These are phyloP conservation scores for Hypoxylon sp. DNA, from an alignment of 2,329 filamentous ascomycete genomes.

Conservation along the genomic window DNA sequence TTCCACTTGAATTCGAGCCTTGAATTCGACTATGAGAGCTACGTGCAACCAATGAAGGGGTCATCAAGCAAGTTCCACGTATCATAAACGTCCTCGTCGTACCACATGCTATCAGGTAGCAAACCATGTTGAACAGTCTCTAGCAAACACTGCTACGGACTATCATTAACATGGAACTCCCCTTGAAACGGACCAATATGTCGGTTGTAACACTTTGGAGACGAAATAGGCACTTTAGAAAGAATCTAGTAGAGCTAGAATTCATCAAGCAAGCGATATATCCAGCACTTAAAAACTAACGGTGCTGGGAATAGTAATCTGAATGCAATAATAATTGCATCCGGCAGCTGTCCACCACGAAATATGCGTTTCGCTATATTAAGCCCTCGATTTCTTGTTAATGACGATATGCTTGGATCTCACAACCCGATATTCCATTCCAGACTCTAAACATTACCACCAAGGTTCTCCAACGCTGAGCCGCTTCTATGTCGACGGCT, in stretches of 20 bases:
- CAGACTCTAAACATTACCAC: neutral
- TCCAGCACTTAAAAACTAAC: neutral
- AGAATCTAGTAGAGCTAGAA: neutral
- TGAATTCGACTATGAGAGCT: neutral
- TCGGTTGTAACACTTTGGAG: neutral
- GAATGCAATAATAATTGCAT: neutral
- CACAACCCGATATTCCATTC: neutral
- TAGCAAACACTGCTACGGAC: neutral
- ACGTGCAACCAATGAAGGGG: neutral
- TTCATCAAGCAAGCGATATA: neutral
- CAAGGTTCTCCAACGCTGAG: neutral
- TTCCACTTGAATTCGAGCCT: neutral
- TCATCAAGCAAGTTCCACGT: neutral
- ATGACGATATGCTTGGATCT: too few relatives aligned
- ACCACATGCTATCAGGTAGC: neutral
- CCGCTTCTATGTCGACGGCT: neutral
- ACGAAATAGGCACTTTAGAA: neutral
- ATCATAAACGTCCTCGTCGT: neutral
- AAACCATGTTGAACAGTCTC: neutral
- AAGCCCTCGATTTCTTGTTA: too few relatives aligned
- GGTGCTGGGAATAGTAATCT: neutral
- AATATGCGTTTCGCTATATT: neutral
- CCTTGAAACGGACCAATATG: neutral
- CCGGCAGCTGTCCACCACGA: neutral
- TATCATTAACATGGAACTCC: neutral